These are phyloP conservation scores for Hordeum marinum DNA, from an alignment of 176 grass and related monocot species.

Conservation along the genomic window DNA sequence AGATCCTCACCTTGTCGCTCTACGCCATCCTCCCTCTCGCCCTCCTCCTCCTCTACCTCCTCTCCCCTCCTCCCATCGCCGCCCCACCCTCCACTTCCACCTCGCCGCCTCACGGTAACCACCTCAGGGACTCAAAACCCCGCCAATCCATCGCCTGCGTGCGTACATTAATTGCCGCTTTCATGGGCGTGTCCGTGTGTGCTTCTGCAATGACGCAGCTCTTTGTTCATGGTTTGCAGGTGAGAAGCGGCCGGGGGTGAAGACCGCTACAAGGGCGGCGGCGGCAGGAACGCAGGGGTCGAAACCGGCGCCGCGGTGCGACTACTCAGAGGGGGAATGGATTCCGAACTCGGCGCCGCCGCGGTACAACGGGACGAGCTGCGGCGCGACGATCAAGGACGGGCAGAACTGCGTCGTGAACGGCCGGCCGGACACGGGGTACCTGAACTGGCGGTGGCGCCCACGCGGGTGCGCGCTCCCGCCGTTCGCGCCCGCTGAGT, in stretches of 20 bases:
- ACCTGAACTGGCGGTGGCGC: slow-evolving; percentile 65
- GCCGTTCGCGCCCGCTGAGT: slow-evolving; percentile 39
- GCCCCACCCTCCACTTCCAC: neutral
- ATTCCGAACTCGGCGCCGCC: slow-evolving; percentile 24
- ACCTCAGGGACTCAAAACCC: neutral
- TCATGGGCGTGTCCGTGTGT: no score
- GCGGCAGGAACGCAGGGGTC: neutral
- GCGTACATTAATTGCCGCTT: neutral
- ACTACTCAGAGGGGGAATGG: slow-evolving; percentile 63
- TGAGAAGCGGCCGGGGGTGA: neutral
- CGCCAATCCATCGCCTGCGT: neutral
- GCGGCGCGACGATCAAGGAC: slow-evolving; percentile 58
- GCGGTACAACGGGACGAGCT: slow-evolving; percentile 64
- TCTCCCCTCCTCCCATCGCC: slow-evolving; percentile 3
- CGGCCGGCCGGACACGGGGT: slow-evolving; percentile 62
- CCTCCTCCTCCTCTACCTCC: slow-evolving; percentile 40
- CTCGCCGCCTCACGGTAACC: neutral
- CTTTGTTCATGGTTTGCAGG: neutral
- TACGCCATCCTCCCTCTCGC: slow-evolving; percentile 35
- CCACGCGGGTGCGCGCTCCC: slow-evolving; percentile 49
- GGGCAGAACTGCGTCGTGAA: slow-evolving; percentile 69
- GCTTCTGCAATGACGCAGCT: neutral
- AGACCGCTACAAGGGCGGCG: neutral
- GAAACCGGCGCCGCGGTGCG: slow-evolving; percentile 18
- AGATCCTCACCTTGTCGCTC: slow-evolving; percentile 23